A percentile compares a stretch with the other conserved stretches of the same genome.
These are phyloP conservation scores for Phytophthora citricola DNA, from an alignment of 352 stramenopile species.

Conservation along the genomic window DNA sequence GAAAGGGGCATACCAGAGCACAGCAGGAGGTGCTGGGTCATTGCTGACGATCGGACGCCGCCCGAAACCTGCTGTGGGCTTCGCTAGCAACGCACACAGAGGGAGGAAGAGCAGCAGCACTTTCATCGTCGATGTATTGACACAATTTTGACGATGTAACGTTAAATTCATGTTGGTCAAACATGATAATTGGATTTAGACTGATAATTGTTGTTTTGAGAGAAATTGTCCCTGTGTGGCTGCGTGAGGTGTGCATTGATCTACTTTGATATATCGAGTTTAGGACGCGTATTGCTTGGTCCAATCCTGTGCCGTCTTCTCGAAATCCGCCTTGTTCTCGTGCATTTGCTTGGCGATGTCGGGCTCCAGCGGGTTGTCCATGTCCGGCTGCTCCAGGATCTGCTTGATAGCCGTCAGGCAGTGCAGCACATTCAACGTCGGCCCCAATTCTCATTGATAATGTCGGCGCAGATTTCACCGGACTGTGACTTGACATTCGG, in stretches of 20 bases:
- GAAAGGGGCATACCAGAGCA: slow-evolving; percentile 92
- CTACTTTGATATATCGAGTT: slow-evolving; percentile 5
- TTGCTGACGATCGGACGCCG: not conserved
- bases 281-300: slow-evolving; percentile 92
- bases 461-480: slow-evolving; percentile 96
- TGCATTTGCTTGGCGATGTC: slow-evolving; percentile 95
- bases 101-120: slow-evolving; percentile 11
- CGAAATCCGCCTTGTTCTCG: slow-evolving; percentile 94
- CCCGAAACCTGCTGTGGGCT: slow-evolving; percentile 9
- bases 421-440: slow-evolving; percentile 94
- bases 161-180: slow-evolving; percentile 9
- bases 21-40: slow-evolving; percentile 32
- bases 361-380: slow-evolving; percentile 96
- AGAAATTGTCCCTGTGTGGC: not conserved
- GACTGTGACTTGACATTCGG: slow-evolving; percentile 96
- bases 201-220: slow-evolving; percentile 1
- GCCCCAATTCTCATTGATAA: slow-evolving; percentile 96
- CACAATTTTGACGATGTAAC: slow-evolving; percentile 23
- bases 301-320: slow-evolving; percentile 93
- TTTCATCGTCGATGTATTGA: slow-evolving; percentile 13
- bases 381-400: slow-evolving; percentile 95
- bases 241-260: slow-evolving; percentile 1
- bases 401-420: slow-evolving; percentile 94
- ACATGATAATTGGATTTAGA: slow-evolving; percentile 4
- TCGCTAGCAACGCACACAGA: slow-evolving; percentile 17